Conservation (phyloP, 1,284 basidiomycete genomes). For the Naganishia cerealis region DNA sequence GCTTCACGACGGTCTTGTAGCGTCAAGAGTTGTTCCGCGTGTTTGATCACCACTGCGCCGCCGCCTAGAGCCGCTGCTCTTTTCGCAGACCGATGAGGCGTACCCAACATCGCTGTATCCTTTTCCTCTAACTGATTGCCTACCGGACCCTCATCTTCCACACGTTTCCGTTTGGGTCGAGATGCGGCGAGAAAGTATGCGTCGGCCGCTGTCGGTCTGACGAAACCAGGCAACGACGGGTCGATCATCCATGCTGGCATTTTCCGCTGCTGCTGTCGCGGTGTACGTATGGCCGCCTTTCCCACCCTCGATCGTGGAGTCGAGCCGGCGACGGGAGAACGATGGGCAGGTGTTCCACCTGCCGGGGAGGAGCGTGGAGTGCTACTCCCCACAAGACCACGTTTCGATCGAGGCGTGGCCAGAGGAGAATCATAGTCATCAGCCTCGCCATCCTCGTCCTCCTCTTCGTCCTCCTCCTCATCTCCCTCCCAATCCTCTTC, state of each 20-base stretch:
- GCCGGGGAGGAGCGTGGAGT: conserved; percentile 11
- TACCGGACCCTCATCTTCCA: conserved; percentile 30
- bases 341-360: background rate
- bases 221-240: conserved; percentile 46
- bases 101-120: background rate
- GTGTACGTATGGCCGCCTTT: conserved; percentile 4
- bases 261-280: conserved; percentile 13
- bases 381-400: conserved; percentile 21
- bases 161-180: conserved; percentile 56
- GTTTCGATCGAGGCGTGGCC: conserved; percentile 22
- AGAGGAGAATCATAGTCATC: conserved; percentile 24
- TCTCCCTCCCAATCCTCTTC: conserved; percentile 22
- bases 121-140: background rate
- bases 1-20: conserved; percentile 46
- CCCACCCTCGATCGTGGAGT: background rate
- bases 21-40: conserved; percentile 37
- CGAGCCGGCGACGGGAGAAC: background rate
- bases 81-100: conserved; percentile 18
- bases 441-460: conserved; percentile 12
- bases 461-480: conserved; percentile 19
- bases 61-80: conserved; percentile 20
- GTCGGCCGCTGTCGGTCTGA: conserved; percentile 63
- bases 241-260: conserved; percentile 31
- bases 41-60: conserved; percentile 29
- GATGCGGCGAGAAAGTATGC: conserved; percentile 70